Evolutionary conservation across 768 basidiomycete species (phyloP), one percentile per base, ranked within the genome.

Genomic region (Pleurotus citrinopileatus): DNA sequence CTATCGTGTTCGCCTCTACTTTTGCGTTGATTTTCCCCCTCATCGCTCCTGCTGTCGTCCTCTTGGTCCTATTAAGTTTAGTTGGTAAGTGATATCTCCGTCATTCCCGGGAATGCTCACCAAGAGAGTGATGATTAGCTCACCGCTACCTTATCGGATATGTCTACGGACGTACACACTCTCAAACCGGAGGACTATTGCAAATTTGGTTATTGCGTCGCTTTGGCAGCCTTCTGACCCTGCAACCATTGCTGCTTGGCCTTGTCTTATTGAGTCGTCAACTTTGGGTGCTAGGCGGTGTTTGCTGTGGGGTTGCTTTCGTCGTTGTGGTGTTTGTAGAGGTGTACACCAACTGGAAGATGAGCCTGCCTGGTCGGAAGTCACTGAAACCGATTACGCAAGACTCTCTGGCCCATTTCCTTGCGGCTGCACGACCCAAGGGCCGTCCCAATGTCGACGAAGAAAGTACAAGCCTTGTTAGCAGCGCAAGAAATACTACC

Each of bases 101-200:
- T n/a, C 13, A 28, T 44, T 28, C 23, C 5, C 9, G 32, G 19
- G 12, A 51, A 32, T 17, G 19, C 32, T 40, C 26, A 25, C 28
- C 27, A 13, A n/a, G 9, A 52, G 9, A 29, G 25, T 25, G 36
- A 23, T 48, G 40, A 19, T 15, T 58, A 89, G 90, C 89, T n/a
- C 87, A 89, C 67, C 86, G 89, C 32, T 91, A 81, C 70, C 78
- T 91, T 50, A 72, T 89, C 55, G 86, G 88, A 29, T 89, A 91
- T 65, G 88, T 91, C 17, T 88, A 86, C 61, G 87, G 79, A 1
- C 78, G 86, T 36, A 85, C 83, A 22, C 80, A 81, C 55, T 87
- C 86, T 5, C 85, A 87, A 63, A 89, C 89, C 1, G 89, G 89
- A 12, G 89, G 89, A 5, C 68, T 86, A 23, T 67, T 90, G 19